These are phyloP conservation scores for Wickerhamomyces chaumierensis DNA, from an alignment of 805 yeast genomes.

Conservation along the genomic window DNA sequence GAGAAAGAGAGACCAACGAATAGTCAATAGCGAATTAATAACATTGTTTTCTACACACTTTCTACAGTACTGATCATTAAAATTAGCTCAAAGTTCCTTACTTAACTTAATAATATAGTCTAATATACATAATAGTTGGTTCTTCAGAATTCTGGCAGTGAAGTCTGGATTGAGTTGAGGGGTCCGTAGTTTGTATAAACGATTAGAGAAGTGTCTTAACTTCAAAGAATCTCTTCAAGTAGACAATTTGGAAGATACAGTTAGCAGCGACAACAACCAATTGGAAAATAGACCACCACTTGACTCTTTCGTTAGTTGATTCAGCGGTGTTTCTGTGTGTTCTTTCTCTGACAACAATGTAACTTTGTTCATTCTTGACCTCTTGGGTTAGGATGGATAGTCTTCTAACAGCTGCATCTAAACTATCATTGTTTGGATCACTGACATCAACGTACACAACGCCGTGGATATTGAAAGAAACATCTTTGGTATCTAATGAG, in stretches of 20 bases:
- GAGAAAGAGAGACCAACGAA: too few relatives aligned
- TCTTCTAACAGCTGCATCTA: slow-evolving; percentile 75
- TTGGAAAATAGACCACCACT: slow-evolving; percentile 96
- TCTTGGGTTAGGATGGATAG: slow-evolving; percentile 69
- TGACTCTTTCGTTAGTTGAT: slow-evolving; percentile 90
- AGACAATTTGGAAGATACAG: slow-evolving; percentile 87
- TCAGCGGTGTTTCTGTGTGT: slow-evolving; percentile 98
- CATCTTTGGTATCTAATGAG: slow-evolving; percentile 68
- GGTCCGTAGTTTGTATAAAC: neutral
- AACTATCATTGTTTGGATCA: slow-evolving; percentile 62
- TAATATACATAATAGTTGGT: neutral
- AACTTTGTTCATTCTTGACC: slow-evolving; percentile 83
- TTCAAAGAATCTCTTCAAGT: slow-evolving; percentile 90
- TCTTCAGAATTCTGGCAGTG: neutral
- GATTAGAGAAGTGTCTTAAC: slow-evolving; percentile 82
- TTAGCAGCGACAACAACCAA: slow-evolving; percentile 74
- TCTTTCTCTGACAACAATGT: slow-evolving; percentile 91
- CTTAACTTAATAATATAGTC: neutral
- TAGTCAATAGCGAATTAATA: too few relatives aligned
- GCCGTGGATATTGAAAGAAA: slow-evolving; percentile 91
- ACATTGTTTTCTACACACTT: too few relatives aligned
- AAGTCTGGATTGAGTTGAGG: neutral
- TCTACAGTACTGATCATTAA: too few relatives aligned
- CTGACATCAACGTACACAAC: slow-evolving; percentile 75
- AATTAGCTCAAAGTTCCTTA: too few relatives aligned